Conservation (phyloP, 352 stramenopile species). For the Peronospora destructor region DNA sequence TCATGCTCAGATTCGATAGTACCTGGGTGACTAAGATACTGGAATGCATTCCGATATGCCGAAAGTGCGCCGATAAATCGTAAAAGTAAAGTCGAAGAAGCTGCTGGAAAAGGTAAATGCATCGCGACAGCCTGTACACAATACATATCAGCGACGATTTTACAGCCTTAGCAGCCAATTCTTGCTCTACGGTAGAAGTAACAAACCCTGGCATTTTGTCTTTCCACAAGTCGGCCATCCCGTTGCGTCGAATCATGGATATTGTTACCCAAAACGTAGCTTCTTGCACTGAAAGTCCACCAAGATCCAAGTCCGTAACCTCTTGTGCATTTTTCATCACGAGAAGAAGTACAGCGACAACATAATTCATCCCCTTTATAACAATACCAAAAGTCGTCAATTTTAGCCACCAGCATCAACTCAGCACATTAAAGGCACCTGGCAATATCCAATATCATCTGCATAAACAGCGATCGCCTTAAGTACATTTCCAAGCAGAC, state of each 20-base stretch:
- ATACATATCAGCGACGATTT: neutral
- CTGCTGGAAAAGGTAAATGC: constrained; percentile 74
- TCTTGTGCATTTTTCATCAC: constrained; percentile 28
- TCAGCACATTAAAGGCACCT: constrained; percentile 28
- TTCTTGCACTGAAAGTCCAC: constrained; percentile 36
- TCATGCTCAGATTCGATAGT: neutral
- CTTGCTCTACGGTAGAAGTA: neutral
- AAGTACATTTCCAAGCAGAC: constrained; percentile 63
- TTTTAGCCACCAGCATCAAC: neutral
- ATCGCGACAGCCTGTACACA: constrained; percentile 41
- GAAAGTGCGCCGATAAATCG: constrained; percentile 53
- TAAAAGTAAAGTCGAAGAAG: constrained; percentile 63
- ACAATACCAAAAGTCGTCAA: constrained; percentile 1
- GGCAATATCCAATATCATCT: constrained; percentile 67
- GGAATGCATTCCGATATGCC: constrained; percentile 75
- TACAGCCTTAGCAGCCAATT: neutral
- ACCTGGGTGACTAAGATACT: constrained; percentile 77
- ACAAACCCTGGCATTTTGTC: constrained; percentile 70
- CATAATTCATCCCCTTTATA: constrained; percentile 80
- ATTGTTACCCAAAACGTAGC: constrained; percentile 54
- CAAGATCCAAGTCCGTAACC: constrained; percentile 2
- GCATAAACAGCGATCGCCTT: constrained; percentile 51
- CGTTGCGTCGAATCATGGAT: constrained; percentile 43
- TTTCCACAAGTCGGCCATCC: constrained; percentile 64
- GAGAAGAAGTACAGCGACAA: constrained; percentile 54